Conservation (phyloP, 768 basidiomycete species). For the Mycena filopes region DNA sequence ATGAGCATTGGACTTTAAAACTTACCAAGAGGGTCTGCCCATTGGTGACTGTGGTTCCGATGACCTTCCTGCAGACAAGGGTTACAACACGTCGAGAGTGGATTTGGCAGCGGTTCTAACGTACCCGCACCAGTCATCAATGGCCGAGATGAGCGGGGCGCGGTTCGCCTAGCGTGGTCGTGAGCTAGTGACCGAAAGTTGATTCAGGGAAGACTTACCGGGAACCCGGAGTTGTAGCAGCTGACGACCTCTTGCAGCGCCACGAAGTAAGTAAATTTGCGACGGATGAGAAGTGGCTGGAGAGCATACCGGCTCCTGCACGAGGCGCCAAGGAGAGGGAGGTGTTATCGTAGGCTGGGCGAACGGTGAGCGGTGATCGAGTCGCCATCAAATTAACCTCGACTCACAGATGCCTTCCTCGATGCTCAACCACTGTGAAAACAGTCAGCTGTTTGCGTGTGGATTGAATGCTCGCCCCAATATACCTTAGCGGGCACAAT, state of each 20-base stretch:
- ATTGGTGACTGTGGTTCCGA: no score
- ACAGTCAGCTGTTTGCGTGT: background rate
- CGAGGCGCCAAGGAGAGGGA: background rate
- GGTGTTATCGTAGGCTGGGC: background rate
- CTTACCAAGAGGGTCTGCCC: background rate
- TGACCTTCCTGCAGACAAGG: no score
- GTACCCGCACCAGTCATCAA: slow-evolving; percentile 14
- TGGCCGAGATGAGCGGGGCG: slow-evolving; percentile 7
- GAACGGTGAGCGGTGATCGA: no score
- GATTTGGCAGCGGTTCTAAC: background rate
- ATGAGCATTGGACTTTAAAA: no score
- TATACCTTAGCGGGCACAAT: background rate
- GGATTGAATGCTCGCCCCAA: background rate
- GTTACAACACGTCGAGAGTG: no score
- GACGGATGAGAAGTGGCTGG: no score
- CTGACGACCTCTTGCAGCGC: background rate
- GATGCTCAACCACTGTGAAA: slow-evolving; percentile 13
- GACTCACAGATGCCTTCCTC: slow-evolving; percentile 1
- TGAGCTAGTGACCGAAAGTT: background rate
- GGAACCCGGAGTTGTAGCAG: background rate
- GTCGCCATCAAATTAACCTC: background rate
- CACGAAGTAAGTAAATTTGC: no score
- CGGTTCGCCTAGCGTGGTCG: background rate
- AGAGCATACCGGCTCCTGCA: no score
- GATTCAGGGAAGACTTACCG: background rate